Percentiles rank a stretch among this genome's conserved stretches.
These are phyloP conservation scores for Penicillium samsonianum DNA, from an alignment of 495 filamentous ascomycete species.

Conservation along the genomic window DNA sequence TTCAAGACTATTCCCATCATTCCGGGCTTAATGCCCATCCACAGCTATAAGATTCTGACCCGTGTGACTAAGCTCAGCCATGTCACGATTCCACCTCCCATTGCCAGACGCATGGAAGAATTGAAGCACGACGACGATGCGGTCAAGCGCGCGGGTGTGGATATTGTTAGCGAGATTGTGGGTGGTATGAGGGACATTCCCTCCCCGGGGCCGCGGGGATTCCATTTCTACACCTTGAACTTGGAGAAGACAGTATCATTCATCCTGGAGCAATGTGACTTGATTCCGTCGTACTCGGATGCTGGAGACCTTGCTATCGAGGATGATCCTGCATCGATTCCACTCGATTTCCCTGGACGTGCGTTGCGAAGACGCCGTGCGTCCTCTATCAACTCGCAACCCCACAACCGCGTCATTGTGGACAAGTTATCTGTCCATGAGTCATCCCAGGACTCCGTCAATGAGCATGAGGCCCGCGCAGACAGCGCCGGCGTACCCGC, in stretches of 20 bases:
- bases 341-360: constrained; percentile 38
- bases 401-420: constrained; percentile 83
- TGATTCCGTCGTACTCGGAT: constrained; percentile 64
- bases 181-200: constrained; percentile 62
- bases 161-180: constrained; percentile 47
- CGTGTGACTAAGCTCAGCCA: constrained; percentile 95
- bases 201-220: constrained; percentile 64
- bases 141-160: constrained; percentile 66
- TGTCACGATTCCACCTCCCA: constrained; percentile 69
- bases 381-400: constrained; percentile 57
- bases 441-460: constrained; percentile 41
- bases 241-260: constrained; percentile 95
- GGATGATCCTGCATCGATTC: constrained; percentile 41
- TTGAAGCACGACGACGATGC: constrained; percentile 89
- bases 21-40: constrained; percentile 95
- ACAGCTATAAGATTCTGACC: constrained; percentile 93
- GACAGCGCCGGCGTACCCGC: constrained; percentile 45
- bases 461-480: constrained; percentile 65
- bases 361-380: constrained; percentile 42
- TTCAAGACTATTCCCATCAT: constrained; percentile 91
- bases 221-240: constrained; percentile 98
- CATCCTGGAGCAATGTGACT: constrained; percentile 79
- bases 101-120: constrained; percentile 71
- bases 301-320: constrained; percentile 36
- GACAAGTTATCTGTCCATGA: constrained; percentile 46